Evolutionary conservation across 352 stramenopile species (phyloP), one percentile per base, ranked within the genome.

Genomic region (Phytophthora agathidicida): DNA sequence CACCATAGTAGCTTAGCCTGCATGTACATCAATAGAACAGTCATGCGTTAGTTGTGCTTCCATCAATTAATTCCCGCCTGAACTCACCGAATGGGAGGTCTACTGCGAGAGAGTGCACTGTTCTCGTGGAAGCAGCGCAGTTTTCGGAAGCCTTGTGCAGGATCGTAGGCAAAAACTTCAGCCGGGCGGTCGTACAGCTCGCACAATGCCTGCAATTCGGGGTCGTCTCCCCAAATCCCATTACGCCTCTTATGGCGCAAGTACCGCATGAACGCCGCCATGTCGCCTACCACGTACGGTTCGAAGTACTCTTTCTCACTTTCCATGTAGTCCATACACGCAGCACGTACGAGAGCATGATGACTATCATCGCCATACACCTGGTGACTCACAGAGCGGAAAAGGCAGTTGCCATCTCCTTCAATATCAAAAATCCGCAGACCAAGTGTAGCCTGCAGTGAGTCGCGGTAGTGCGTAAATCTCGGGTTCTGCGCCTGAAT

Each of bases 401-500:
- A 99, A 9, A 99, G 71, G 65, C 97, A 99, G 73, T 99, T 99
- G 24, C 97, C 97, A 67, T 99, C 97, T 7, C 96, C 94, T 51
- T 96, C 81, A 41, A 98, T 88, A 8, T 77, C 52, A 53, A 73
- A 65, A 53, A 93, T 83, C 5, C 51, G 54, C 24, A 93, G 60
- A 10, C 71, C 69, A 17, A 85, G 50, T 1, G 57, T 46, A 13
- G 58, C 49, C 19, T 60, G 44, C 24, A 94, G 49, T 10, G 81
- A 79, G 22, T 84, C 62, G 6, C 69, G 77, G 44, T 94, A 94
- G 49, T 92, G 83, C 20, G 73, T 64, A 64, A 91, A 94, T 24
- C 75, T 77, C n/a, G 83, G 83, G 38, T 91, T 91, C 50, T 89
- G 67, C 2, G 72, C 49, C 65, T 89, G 71, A 31, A 93, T 87